Base-by-base conservation (phyloP, 2,329 filamentous ascomycete species). In the Escovopsis sp. region DNA sequence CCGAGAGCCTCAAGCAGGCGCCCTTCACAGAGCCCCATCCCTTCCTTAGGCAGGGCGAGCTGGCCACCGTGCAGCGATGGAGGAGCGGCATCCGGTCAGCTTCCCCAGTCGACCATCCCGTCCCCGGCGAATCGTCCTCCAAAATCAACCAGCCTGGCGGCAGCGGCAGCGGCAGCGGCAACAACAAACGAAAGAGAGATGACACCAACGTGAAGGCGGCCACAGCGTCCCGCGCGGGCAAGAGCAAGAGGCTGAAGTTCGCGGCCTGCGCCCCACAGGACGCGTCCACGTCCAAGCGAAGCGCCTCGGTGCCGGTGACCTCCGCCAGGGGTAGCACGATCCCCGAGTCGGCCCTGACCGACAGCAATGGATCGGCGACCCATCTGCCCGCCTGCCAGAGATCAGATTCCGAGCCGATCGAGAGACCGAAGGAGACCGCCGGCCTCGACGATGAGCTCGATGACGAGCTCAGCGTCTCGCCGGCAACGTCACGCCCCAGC, bases 1-100 rank as follows among this genome's bases (percentile, higher is more conserved):
- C 57, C 4, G 51, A 57, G 39, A 60, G 57, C 39, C 49, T 60
- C 36, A 55, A 57, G 43, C 56, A 58, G 42, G 47, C 44, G 27
- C 47, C 46, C 4, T 41, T 46, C 15, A 41, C 41, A 10, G 46
- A 48, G 26, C 17, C 40, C 5, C 52, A 56, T 36, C 49, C 48
- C 1, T 57, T 46, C 17, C 39, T 57, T 5, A 47, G 52, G 29
- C 43, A 48, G 4, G 48, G 52, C n/a, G 53, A 56, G 18, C 33
- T 60, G 8, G 44, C 39, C 4, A 45, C 42, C 17, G 53, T 59
- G 4, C 43, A 54, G 27, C 44, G 41, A 26, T 61, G 58, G 58
- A 50, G 56, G 31, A 40, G 41, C 17, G 35, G 41, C n/a, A 35
- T 55, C 6, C 5, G 33, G 9, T 25, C 21, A 9, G 21, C 21